Percentiles rank a stretch among this genome's conserved stretches.
These are phyloP conservation scores for Coemansia sp. DNA, from an alignment of 192 early-diverging fungal species.

Conservation along the genomic window DNA sequence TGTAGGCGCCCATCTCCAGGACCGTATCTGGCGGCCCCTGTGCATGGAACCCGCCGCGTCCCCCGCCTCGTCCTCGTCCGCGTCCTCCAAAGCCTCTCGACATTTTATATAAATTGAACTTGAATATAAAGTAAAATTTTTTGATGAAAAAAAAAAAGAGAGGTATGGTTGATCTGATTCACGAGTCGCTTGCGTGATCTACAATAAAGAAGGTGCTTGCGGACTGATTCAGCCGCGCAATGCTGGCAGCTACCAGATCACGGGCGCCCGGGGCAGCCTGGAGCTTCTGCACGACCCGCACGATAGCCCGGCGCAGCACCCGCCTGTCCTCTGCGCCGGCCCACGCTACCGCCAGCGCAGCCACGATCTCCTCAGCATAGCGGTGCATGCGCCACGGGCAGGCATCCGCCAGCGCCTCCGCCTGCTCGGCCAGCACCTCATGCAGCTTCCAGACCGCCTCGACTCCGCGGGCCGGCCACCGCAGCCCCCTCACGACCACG, in stretches of 20 bases:
- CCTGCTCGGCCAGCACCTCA: slow-evolving; percentile 15
- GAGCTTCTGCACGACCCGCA: no score
- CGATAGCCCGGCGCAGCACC: no score
- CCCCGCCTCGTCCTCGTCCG: slow-evolving; percentile 37
- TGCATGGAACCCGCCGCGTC: slow-evolving; percentile 52
- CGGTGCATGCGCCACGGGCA: slow-evolving; percentile 22
- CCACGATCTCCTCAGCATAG: slow-evolving; percentile 25
- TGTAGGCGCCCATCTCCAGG: slow-evolving; percentile 79
- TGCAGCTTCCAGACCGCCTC: slow-evolving; percentile 19
- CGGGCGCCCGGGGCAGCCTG: no score
- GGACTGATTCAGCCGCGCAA: no score
- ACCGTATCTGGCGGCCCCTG: slow-evolving; percentile 75
- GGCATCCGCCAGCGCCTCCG: slow-evolving; percentile 13
- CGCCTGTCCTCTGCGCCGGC: background rate
- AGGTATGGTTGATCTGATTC: no score
- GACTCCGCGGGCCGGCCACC: slow-evolving; percentile 14
- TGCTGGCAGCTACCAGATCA: no score
- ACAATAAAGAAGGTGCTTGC: no score
- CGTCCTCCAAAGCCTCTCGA: slow-evolving; percentile 42
- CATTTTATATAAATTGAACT: slow-evolving; percentile 16
- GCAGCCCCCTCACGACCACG: slow-evolving; percentile 16
- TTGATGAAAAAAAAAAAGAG: background rate
- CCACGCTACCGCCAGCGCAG: slow-evolving; percentile 42
- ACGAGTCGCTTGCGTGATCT: no score
- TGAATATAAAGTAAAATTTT: background rate